Evolutionary conservation across 495 filamentous ascomycete species (phyloP).

Genomic region (Bathelium albidoporum): DNA sequence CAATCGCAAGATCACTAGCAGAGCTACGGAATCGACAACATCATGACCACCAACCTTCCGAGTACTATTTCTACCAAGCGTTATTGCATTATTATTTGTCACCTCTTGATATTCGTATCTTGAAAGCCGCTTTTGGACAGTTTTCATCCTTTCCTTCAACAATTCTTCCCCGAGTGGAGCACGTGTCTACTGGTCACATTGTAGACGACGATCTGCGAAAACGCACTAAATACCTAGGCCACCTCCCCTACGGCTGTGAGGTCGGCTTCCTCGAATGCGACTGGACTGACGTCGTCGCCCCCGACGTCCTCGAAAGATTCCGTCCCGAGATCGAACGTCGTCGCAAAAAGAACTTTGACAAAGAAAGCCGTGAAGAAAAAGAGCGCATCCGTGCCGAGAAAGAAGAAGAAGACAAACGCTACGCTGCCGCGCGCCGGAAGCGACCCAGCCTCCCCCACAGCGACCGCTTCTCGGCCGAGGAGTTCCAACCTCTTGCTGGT

Average conservation of each 20-base stretch:
- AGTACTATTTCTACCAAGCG: conserved; percentile 83
- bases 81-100: conserved; percentile 88
- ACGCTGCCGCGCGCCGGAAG: conserved; percentile 26
- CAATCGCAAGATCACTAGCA: conserved; percentile 24
- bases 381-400: conserved; percentile 80
- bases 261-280: conserved; percentile 93
- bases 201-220: conserved; percentile 84
- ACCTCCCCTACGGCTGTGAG: conserved; percentile 86
- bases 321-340: conserved; percentile 65
- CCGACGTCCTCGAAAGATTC: conserved; percentile 66
- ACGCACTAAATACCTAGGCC: conserved; percentile 79
- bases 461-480: conserved; percentile 25
- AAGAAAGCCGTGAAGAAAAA: conserved; percentile 81
- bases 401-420: conserved; percentile 49
- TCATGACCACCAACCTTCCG: conserved; percentile 30
- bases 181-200: conserved; percentile 80
- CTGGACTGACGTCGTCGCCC: conserved; percentile 81
- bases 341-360: conserved; percentile 71
- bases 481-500: conserved; percentile 55
- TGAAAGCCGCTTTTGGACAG: conserved; percentile 78
- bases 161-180: conserved; percentile 82
- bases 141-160: conserved; percentile 80
- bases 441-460: conserved; percentile 22
- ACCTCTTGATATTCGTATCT: conserved; percentile 86
- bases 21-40: conserved; percentile 33